Conservation (phyloP, 192 early-diverging fungal species). For the Powellomyces hirtus region DNA sequence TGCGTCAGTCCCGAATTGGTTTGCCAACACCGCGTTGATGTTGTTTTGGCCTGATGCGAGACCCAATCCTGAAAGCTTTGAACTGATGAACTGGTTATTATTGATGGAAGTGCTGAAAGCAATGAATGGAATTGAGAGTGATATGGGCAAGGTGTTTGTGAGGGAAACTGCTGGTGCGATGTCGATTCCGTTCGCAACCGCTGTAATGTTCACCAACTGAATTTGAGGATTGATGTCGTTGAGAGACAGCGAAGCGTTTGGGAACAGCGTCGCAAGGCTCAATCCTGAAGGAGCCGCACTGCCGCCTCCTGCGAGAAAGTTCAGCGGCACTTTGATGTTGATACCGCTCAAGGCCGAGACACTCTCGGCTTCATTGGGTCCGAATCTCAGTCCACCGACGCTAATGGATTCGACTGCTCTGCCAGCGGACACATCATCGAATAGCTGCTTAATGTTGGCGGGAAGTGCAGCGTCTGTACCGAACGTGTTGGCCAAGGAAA, state of each 20-base stretch:
- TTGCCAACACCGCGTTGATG: neutral
- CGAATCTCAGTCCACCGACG: neutral
- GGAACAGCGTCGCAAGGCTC: constrained; percentile 8
- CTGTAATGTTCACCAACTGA: neutral
- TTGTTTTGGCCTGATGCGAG: neutral
- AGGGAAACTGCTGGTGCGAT: neutral
- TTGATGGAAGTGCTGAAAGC: neutral
- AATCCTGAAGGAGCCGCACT: neutral
- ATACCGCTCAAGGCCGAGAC: constrained; percentile 2
- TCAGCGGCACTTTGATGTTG: neutral
- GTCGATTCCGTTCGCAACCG: constrained; percentile 4
- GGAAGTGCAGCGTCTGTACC: constrained; percentile 1
- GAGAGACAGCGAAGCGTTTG: constrained; percentile 1
- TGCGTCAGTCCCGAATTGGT: neutral
- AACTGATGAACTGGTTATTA: neutral
- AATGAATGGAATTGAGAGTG: constrained; percentile 16
- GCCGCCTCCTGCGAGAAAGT: neutral
- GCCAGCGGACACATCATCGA: constrained; percentile 9
- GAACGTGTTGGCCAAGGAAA: constrained; percentile 1
- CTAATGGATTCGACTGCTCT: neutral
- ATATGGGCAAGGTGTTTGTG: constrained; percentile 9
- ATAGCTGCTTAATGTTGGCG: neutral
- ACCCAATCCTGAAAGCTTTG: neutral
- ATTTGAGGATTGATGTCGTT: constrained; percentile 1
- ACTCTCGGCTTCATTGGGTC: neutral